Evolutionary conservation across 129 eudicot genomes (phyloP).

Genomic region (Flaveria trinervia): DNA sequence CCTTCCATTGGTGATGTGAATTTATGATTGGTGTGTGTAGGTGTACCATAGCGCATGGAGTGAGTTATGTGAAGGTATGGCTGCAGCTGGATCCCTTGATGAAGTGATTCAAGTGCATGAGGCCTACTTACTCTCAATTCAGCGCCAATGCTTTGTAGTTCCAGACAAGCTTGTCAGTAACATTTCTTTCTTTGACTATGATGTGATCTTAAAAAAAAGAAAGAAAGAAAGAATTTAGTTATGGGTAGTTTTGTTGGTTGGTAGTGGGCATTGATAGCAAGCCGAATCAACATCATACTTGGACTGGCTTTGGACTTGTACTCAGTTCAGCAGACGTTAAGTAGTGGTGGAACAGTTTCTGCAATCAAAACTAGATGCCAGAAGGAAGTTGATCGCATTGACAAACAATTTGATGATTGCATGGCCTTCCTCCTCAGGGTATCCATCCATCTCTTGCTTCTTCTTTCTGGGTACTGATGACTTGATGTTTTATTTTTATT

Average conservation of each 20-base stretch:
- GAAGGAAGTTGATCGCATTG: slow-evolving; percentile 84
- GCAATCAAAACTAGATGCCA: slow-evolving; percentile 88
- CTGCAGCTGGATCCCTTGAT: slow-evolving; percentile 89
- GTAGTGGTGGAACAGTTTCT: slow-evolving; percentile 73
- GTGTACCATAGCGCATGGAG: slow-evolving; percentile 99
- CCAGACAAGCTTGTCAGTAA: slow-evolving; percentile 85
- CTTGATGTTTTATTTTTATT: not conserved
- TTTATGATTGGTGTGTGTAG: slow-evolving; percentile 35
- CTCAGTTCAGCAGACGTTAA: slow-evolving; percentile 69
- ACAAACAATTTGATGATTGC: slow-evolving; percentile 93
- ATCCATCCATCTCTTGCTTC: slow-evolving; percentile 24
- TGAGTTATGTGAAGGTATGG: slow-evolving; percentile 88
- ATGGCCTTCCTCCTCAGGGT: slow-evolving; percentile 96
- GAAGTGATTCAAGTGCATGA: slow-evolving; percentile 96
- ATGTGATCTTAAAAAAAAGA: not conserved
- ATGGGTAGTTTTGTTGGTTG: slow-evolving; percentile 17
- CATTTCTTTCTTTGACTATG: not conserved
- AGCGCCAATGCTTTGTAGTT: slow-evolving; percentile 92
- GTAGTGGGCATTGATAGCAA: slow-evolving; percentile 94
- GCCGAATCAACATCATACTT: slow-evolving; percentile 86
- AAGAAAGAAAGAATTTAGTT: not conserved
- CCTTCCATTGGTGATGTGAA: slow-evolving; percentile 7
- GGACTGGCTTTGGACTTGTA: slow-evolving; percentile 88
- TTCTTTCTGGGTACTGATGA: not conserved
- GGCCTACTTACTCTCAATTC: slow-evolving; percentile 84